Base-by-base conservation (phyloP, 768 basidiomycete genomes). In the Rhodotorula kratochvilovae region DNA sequence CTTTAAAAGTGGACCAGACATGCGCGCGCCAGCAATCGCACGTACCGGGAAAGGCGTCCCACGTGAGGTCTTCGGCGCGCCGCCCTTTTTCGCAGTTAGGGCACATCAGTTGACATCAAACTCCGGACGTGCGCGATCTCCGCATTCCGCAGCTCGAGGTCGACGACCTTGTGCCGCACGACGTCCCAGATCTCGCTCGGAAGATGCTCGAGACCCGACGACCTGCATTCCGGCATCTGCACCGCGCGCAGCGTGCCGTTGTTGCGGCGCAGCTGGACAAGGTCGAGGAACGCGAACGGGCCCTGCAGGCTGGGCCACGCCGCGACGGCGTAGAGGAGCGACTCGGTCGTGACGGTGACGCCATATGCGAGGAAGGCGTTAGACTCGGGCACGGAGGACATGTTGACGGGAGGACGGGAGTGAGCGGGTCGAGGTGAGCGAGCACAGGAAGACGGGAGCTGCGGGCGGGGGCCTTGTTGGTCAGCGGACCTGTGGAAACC, bases 151-250 rank as follows among this genome's bases (percentile, higher is more conserved):
- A 58, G 27, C 57, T 58, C 57, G 57, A 39, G 25, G 39, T 58
- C 57, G 35, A 58, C 21, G 13, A 58, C 11, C 57, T 58, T 42
- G 57, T 58, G 57, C 61, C 29, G 50, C 29, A 62, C 48, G 35
- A 62, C 11, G 23, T 39, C 48, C 61, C 61, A 62, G 1, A 50
- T 23, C 35, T 61, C 60, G 33, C 23, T 21, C 29, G 60, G 61
- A 0, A 63, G 27, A 5, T 7, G 3, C 48, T 13, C 50, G 50
- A 50, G 31, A 2, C 12, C 16, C 31, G 55, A 55, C 2, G 25
- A 7, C 6, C 23, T 21, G 15, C 57, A 15, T 2, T 5, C 16
- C 15, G 48, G 2, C n/a, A n/a, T n/a, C n/a, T n/a, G n/a, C n/a
- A n/a, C n/a, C n/a, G n/a, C n/a, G n/a, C n/a, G 2, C 27, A 63